Conservation (phyloP, 225 moss, liverwort and hornwort genomes). For the Thuidium tamariscinum region DNA sequence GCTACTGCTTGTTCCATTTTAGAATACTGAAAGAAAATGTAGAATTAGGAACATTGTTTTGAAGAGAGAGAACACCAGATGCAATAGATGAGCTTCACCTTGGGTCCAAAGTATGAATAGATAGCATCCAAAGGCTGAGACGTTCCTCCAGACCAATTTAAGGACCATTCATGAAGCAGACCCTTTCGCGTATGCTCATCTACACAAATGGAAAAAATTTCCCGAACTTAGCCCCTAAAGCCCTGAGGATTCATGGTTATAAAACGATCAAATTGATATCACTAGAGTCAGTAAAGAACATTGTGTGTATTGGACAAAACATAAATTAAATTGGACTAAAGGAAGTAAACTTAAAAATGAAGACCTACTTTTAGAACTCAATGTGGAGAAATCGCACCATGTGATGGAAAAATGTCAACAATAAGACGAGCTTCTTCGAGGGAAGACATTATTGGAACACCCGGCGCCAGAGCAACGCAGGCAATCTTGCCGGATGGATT, state of each 20-base stretch:
- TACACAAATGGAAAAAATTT: not conserved
- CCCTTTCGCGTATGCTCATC: slow-evolving; percentile 25
- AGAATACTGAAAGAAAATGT: not conserved
- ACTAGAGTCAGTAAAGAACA: not conserved
- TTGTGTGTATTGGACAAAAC: not conserved
- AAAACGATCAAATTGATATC: not conserved
- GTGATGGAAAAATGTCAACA: slow-evolving; percentile 34
- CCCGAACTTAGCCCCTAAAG: not conserved
- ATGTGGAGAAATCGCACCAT: slow-evolving; percentile 3
- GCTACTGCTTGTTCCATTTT: not conserved
- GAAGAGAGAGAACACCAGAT: not conserved
- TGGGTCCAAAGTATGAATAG: slow-evolving; percentile 41
- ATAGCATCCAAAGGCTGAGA: slow-evolving; percentile 42
- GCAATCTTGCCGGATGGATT: not conserved
- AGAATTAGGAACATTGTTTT: not conserved
- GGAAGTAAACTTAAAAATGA: not conserved
- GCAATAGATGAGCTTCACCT: slow-evolving; percentile 8
- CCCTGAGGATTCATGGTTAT: not conserved
- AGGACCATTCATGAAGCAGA: slow-evolving; percentile 28
- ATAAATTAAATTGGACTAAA: not conserved
- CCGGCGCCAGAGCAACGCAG: slow-evolving; percentile 4
- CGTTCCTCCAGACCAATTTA: slow-evolving; percentile 43
- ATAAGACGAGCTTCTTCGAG: slow-evolving; percentile 35
- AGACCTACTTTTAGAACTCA: not conserved
- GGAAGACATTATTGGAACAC: slow-evolving; percentile 12